phyloP scores from a whole-genome alignment of 169 alveolate species.

The Eimeria zaria region DNA sequence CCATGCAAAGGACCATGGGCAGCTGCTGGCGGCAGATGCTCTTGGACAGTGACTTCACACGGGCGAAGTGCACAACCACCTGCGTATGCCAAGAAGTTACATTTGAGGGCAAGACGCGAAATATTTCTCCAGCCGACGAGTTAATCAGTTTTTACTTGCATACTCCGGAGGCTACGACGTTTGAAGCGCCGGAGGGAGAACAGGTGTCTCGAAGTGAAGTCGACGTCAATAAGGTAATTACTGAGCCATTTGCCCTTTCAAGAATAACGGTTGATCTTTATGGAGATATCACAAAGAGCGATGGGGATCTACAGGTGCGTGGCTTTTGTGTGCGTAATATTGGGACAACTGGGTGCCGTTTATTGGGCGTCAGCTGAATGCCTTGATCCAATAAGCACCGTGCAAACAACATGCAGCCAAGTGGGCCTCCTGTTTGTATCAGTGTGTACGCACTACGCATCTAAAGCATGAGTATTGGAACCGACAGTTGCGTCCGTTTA shows the following conservation, averaged over 20 bases:
- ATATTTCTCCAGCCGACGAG: constrained; percentile 42
- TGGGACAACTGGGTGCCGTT: background rate
- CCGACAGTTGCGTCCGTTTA: background rate
- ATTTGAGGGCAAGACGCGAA: background rate
- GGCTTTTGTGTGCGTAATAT: background rate
- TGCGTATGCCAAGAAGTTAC: constrained; percentile 8
- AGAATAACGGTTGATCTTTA: background rate
- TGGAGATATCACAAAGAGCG: constrained; percentile 72
- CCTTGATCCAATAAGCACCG: background rate
- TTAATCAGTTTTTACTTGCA: constrained; percentile 57
- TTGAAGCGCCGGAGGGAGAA: background rate
- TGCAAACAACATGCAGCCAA: background rate
- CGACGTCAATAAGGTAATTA: background rate
- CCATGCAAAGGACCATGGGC: constrained; percentile 40
- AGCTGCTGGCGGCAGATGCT: constrained; percentile 80
- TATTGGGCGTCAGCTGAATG: background rate
- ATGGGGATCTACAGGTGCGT: constrained; percentile 73
- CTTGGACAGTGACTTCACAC: background rate
- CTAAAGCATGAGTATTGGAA: background rate
- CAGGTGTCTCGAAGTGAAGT: constrained; percentile 15
- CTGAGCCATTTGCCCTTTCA: constrained; percentile 4
- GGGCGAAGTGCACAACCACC: constrained; percentile 10
- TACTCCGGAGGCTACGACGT: constrained; percentile 7
- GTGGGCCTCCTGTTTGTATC: too few species aligned
- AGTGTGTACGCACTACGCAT: too few species aligned